Evolutionary conservation across 163 green algal species (phyloP).

Genomic region (Scenedesmus sp.): DNA sequence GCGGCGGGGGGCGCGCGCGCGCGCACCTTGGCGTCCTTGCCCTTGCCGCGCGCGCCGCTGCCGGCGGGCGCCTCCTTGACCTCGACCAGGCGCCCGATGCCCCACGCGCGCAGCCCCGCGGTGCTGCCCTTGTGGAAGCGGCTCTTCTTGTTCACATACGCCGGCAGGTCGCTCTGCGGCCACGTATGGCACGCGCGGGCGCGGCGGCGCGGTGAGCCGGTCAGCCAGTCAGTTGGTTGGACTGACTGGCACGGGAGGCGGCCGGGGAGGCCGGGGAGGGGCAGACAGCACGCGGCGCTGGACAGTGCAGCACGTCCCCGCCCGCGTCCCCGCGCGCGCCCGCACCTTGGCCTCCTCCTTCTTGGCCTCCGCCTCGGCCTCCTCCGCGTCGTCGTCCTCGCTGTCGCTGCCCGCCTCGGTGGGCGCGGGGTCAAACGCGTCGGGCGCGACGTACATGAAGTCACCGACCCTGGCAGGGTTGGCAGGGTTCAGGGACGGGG

Average conservation of each 20-base stretch:
- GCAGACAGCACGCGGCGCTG: neutral
- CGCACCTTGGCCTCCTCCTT: conserved; percentile 18
- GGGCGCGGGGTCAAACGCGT: conserved; percentile 33
- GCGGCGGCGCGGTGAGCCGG: neutral
- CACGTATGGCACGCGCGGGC: too few relatives aligned
- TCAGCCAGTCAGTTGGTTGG: neutral
- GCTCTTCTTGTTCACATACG: conserved; percentile 29
- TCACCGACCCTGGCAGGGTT: conserved; percentile 61
- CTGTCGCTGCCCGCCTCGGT: neutral
- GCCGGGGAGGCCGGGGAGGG: neutral
- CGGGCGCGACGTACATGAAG: conserved; percentile 77
- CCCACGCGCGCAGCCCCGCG: conserved; percentile 79
- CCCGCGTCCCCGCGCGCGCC: neutral
- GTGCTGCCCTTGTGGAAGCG: conserved; percentile 71
- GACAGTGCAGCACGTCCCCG: neutral
- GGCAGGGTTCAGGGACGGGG: too few relatives aligned
- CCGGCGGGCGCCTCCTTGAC: conserved; percentile 43
- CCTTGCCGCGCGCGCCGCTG: neutral
- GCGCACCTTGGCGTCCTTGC: too few relatives aligned
- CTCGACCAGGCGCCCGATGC: conserved; percentile 71
- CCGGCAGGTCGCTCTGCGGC: neutral
- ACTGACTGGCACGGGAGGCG: too few relatives aligned
- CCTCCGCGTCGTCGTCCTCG: neutral
- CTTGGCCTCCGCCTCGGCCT: conserved; percentile 13
- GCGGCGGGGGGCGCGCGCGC: too few relatives aligned